These are phyloP conservation scores for Neurospora sp. DNA, from an alignment of 495 filamentous ascomycete genomes.

Conservation along the genomic window DNA sequence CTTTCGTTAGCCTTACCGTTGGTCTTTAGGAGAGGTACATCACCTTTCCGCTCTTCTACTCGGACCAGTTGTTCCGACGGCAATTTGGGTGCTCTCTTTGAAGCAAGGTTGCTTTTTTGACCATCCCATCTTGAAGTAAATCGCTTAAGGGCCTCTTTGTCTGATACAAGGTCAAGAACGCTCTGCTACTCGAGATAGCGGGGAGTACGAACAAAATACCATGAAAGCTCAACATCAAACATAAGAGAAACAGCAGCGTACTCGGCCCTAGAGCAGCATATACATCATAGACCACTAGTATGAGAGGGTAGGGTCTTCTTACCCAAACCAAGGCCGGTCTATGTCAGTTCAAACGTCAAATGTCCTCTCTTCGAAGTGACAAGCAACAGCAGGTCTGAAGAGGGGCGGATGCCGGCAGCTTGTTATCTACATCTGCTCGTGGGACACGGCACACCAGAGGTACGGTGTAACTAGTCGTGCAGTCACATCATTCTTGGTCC, in stretches of 20 bases:
- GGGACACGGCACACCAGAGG: background rate
- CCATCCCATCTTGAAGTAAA: background rate
- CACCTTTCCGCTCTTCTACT: background rate
- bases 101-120: background rate
- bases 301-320: background rate
- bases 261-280: background rate
- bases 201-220: background rate
- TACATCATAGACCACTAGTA: background rate
- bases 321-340: no score
- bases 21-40: background rate
- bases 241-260: background rate
- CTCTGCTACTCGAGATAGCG: background rate
- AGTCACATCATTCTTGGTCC: background rate
- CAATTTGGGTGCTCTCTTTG: background rate
- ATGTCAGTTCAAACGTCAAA: background rate
- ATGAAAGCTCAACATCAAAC: background rate
- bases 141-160: background rate
- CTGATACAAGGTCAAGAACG: background rate
- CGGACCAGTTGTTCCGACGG: background rate
- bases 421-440: background rate
- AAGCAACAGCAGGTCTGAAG: background rate
- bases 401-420: background rate
- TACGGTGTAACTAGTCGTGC: background rate
- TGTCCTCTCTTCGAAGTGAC: background rate
- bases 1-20: background rate